Percentiles rank a stretch among this genome's conserved stretches.
Evolutionary conservation across 805 yeast species (phyloP).

Genomic region (Hemisphaericaspora nanyangensis): DNA sequence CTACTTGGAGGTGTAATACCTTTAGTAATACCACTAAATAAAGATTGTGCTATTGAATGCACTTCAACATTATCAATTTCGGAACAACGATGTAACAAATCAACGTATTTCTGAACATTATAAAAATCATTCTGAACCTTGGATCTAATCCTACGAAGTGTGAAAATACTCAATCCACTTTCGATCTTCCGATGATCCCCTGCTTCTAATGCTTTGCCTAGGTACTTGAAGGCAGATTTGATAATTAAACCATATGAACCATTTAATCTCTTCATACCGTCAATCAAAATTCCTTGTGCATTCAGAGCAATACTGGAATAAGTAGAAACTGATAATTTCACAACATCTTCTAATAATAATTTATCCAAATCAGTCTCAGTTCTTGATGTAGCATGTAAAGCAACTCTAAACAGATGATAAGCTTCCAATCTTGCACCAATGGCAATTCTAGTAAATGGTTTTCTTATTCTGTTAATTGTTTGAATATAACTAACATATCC

Average conservation of each 20-base stretch:
- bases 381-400: constrained; percentile 69
- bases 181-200: constrained; percentile 55
- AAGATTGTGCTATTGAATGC: constrained; percentile 48
- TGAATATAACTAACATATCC: constrained; percentile 57
- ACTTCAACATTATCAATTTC: constrained; percentile 54
- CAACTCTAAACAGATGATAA: constrained; percentile 71
- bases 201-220: constrained; percentile 47
- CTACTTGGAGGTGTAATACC: constrained; percentile 31
- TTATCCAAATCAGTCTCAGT: constrained; percentile 65
- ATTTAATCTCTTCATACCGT: constrained; percentile 65
- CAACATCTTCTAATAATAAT: constrained; percentile 59
- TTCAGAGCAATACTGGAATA: constrained; percentile 66
- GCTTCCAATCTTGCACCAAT: constrained; percentile 71
- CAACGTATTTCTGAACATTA: constrained; percentile 46
- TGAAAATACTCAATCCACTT: constrained; percentile 59
- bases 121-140: constrained; percentile 56
- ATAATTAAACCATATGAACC: constrained; percentile 61
- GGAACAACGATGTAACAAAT: constrained; percentile 51
- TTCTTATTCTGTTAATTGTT: constrained; percentile 56
- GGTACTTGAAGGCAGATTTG: constrained; percentile 43
- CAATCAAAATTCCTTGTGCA: constrained; percentile 65
- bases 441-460: constrained; percentile 73
- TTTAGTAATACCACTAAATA: constrained; percentile 37
- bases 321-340: constrained; percentile 60
- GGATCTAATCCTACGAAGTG: constrained; percentile 52